Percentiles rank a stretch among this genome's conserved stretches.
Conservation (phyloP, 2,329 filamentous ascomycete species). For the Claviceps africana region DNA sequence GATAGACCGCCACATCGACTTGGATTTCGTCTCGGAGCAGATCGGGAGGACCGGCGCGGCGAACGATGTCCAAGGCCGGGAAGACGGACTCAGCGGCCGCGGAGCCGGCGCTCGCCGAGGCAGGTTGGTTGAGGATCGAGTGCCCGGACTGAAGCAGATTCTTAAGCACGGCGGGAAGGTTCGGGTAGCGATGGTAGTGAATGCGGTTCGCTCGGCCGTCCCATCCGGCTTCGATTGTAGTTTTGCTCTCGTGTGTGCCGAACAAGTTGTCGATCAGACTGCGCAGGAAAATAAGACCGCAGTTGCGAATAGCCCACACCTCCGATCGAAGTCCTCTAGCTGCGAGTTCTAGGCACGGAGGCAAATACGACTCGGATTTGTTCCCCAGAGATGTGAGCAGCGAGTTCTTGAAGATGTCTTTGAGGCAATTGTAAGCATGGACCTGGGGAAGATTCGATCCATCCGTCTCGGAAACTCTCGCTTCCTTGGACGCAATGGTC, state of each 20-base stretch:
- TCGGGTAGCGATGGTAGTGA: slow-evolving; percentile 55
- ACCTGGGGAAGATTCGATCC: slow-evolving; percentile 70
- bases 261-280: slow-evolving; percentile 70
- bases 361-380: slow-evolving; percentile 59
- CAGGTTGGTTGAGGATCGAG: slow-evolving; percentile 26
- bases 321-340: slow-evolving; percentile 65
- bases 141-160: slow-evolving; percentile 43
- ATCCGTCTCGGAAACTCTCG: slow-evolving; percentile 41
- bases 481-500: slow-evolving; percentile 40
- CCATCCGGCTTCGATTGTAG: slow-evolving; percentile 46
- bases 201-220: slow-evolving; percentile 50
- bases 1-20: slow-evolving; percentile 43
- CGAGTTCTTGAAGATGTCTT: slow-evolving; percentile 80
- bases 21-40: slow-evolving; percentile 40
- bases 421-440: slow-evolving; percentile 85
- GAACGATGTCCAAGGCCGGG: slow-evolving; percentile 68
- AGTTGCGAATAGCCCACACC: slow-evolving; percentile 91
- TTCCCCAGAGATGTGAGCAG: slow-evolving; percentile 58
- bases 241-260: slow-evolving; percentile 60
- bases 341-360: slow-evolving; percentile 63
- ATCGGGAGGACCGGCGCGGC: slow-evolving; percentile 53
- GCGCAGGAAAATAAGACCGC: slow-evolving; percentile 75
- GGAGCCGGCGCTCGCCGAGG: slow-evolving; percentile 15
- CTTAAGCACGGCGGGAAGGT: slow-evolving; percentile 49
- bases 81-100: slow-evolving; percentile 53